These are phyloP conservation scores for Ulota crispa DNA, from an alignment of 225 moss, liverwort and hornwort genomes.

Conservation along the genomic window DNA sequence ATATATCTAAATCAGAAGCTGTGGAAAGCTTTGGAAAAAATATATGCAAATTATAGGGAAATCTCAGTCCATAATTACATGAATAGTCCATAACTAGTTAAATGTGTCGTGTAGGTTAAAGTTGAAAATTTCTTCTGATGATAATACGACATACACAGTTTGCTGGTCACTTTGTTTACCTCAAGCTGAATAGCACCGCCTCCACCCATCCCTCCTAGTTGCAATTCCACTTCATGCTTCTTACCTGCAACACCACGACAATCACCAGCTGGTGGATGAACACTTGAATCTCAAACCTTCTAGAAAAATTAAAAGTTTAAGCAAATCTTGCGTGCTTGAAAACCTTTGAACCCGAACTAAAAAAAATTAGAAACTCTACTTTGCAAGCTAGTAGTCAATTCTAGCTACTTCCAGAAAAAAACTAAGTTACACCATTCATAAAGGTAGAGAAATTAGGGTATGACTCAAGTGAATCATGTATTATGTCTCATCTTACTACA, in stretches of 20 bases:
- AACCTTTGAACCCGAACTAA: not conserved
- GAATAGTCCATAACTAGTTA: too few relatives aligned
- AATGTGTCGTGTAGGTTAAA: not conserved
- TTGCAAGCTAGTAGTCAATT: not conserved
- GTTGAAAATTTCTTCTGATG: not conserved
- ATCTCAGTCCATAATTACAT: too few relatives aligned
- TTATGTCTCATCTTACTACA: not conserved
- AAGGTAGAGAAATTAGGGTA: not conserved
- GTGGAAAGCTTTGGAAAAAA: too few relatives aligned
- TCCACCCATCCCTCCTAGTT: constrained; percentile 78
- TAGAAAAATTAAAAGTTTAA: not conserved
- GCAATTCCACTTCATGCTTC: constrained; percentile 60
- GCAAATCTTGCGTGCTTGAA: constrained; percentile 10
- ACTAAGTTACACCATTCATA: not conserved
- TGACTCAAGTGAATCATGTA: not conserved
- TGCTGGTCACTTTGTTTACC: constrained; percentile 35
- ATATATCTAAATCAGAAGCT: too few relatives aligned
- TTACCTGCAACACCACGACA: constrained; percentile 43
- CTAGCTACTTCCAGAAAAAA: not conserved
- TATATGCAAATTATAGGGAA: too few relatives aligned
- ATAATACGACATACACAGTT: not conserved
- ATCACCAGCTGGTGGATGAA: constrained; percentile 12
- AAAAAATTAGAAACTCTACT: not conserved
- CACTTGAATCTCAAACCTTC: constrained; percentile 8
- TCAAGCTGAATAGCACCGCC: constrained; percentile 69